A percentile compares a stretch with the other conserved stretches of the same genome.
phyloP scores from a whole-genome alignment of 495 filamentous ascomycete species.

The Penicillium coffeae region DNA sequence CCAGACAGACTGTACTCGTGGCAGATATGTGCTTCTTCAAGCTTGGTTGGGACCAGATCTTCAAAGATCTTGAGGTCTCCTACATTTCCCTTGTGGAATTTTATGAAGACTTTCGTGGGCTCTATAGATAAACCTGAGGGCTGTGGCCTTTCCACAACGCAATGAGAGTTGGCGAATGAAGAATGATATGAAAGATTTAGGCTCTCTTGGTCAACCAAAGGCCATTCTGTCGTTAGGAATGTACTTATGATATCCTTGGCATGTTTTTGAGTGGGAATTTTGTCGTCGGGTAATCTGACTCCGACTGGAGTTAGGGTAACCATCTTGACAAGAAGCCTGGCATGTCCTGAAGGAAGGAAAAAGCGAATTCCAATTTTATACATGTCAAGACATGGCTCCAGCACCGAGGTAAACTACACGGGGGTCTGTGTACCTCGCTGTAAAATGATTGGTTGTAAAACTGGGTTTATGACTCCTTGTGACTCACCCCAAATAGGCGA shows the following conservation, averaged over 20 bases:
- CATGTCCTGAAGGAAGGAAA: too few species aligned
- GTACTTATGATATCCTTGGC: conserved; percentile 19
- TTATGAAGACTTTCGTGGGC: conserved; percentile 25
- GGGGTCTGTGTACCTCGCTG: too few species aligned
- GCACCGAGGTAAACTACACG: too few species aligned
- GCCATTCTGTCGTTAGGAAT: conserved; percentile 26
- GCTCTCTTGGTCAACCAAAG: conserved; percentile 20
- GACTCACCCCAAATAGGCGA: too few species aligned
- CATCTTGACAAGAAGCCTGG: too few species aligned
- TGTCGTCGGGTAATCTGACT: conserved; percentile 17
- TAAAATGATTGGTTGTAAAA: too few species aligned
- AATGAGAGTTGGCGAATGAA: conserved; percentile 22
- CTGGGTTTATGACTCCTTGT: too few species aligned
- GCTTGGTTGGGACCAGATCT: conserved; percentile 21
- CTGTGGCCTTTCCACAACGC: conserved; percentile 21
- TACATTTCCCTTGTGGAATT: conserved; percentile 15
- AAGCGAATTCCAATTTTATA: too few species aligned
- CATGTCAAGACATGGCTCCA: too few species aligned
- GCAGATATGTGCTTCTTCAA: conserved; percentile 24
- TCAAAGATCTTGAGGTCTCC: conserved; percentile 23
- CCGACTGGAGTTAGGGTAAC: too few species aligned
- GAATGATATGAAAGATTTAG: conserved; percentile 17
- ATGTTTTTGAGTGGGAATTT: conserved; percentile 16
- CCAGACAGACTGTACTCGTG: conserved; percentile 26
- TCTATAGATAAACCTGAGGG: conserved; percentile 10